phyloP scores from a whole-genome alignment of 352 stramenopile genomes.

The Lagenidium sp. region DNA sequence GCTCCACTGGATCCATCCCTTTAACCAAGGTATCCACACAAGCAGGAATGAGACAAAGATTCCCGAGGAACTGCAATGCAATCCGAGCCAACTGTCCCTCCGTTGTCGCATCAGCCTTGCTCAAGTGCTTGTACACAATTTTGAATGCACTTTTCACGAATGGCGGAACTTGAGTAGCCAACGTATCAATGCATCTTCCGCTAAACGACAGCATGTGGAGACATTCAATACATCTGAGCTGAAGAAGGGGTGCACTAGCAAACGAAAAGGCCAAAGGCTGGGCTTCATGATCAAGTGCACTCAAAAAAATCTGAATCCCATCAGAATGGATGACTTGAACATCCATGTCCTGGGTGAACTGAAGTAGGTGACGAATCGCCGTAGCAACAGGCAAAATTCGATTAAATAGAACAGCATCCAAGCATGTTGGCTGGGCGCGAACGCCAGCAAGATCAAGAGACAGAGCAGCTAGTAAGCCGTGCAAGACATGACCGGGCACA shows the following conservation, averaged over 20 bases:
- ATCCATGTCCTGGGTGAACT: slow-evolving; percentile 81
- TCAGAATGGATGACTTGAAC: slow-evolving; percentile 71
- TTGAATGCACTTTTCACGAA: slow-evolving; percentile 84
- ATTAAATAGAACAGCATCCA: slow-evolving; percentile 63
- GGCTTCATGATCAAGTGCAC: slow-evolving; percentile 74
- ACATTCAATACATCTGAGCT: slow-evolving; percentile 79
- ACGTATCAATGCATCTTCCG: slow-evolving; percentile 61
- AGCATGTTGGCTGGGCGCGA: slow-evolving; percentile 47
- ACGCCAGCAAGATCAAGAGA: slow-evolving; percentile 68
- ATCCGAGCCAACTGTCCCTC: slow-evolving; percentile 74
- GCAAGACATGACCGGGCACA: slow-evolving; percentile 63
- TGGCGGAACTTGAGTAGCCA: slow-evolving; percentile 65
- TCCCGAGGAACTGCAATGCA: slow-evolving; percentile 73
- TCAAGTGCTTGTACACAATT: slow-evolving; percentile 77
- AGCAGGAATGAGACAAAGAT: slow-evolving; percentile 77
- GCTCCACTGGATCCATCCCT: slow-evolving; percentile 71
- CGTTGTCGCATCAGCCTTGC: slow-evolving; percentile 66
- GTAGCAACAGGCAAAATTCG: slow-evolving; percentile 70
- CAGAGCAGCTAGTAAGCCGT: slow-evolving; percentile 54
- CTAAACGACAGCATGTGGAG: slow-evolving; percentile 86
- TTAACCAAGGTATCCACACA: slow-evolving; percentile 86
- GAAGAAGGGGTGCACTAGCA: slow-evolving; percentile 56
- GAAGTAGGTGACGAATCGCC: slow-evolving; percentile 70
- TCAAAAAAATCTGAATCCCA: slow-evolving; percentile 61
- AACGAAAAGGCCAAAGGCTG: slow-evolving; percentile 77